A percentile compares a stretch with the other conserved stretches of the same genome.
Evolutionary conservation across 805 yeast species (phyloP).

Genomic region (Candida ipomoeae): DNA sequence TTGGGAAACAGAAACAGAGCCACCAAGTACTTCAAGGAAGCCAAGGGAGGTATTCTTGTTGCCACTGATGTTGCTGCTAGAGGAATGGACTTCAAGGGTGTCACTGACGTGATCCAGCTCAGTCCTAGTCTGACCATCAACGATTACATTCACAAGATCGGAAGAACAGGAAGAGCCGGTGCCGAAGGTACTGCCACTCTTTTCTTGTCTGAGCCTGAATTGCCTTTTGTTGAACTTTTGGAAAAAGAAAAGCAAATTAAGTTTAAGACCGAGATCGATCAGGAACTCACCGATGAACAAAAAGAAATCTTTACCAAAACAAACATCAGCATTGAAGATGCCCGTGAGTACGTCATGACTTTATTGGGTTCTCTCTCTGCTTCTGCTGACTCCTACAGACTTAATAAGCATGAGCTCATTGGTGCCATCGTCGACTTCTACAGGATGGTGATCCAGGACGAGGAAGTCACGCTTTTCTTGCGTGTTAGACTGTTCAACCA

Average conservation of each 20-base stretch:
- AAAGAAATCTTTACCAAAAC: constrained; percentile 19
- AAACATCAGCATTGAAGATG: constrained; percentile 18
- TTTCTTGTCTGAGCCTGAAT: constrained; percentile 54
- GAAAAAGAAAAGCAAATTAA: constrained; percentile 47
- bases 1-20: constrained; percentile 64
- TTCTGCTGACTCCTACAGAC: constrained; percentile 16
- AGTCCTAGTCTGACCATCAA: constrained; percentile 71
- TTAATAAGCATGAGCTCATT: constrained; percentile 10
- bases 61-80: constrained; percentile 94
- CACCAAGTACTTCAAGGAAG: constrained; percentile 48
- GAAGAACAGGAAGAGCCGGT: constrained; percentile 95
- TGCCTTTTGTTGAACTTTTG: constrained; percentile 50
- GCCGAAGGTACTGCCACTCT: constrained; percentile 66
- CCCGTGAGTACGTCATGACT: constrained; percentile 23
- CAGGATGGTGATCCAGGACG: constrained; percentile 8
- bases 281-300: constrained; percentile 35
- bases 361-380: constrained; percentile 28
- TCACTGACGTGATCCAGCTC: constrained; percentile 78
- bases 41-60: constrained; percentile 54
- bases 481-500: constrained; percentile 10
- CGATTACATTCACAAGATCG: constrained; percentile 89
- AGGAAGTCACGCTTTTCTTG: constrained; percentile 8
- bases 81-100: constrained; percentile 92
- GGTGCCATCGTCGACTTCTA: constrained; percentile 11
- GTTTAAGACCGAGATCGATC: constrained; percentile 43